Evolutionary conservation across 108 stramenopile genomes (phyloP), one percentile per base, ranked within the genome.

Genomic region (Nitzschia inconspicua): DNA sequence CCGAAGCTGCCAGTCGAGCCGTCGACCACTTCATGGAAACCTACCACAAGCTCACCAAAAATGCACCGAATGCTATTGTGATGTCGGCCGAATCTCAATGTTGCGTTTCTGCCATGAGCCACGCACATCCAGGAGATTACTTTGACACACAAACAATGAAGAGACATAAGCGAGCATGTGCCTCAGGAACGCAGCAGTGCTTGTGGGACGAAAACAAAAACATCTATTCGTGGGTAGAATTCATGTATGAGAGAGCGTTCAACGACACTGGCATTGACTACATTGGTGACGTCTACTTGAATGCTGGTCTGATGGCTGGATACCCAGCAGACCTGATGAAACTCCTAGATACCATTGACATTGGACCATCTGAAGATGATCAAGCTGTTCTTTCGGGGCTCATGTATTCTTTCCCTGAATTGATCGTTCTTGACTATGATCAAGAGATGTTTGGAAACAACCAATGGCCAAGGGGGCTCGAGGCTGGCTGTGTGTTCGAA

Each of bases 361-460:
- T 63, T 40, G 34, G 24, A 48, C 29, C 44, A 8, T 30, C 23
- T 34, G 62, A 63, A 37, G 62, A 63, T 63, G 62, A 63, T 30
- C 62, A 63, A 49, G 62, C 62, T 13, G 62, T 63, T 27, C 32
- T 63, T 18, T 51, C 62, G 5, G 62, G 32, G 11, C 24, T 63
- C 22, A 47, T 47, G 44, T 41, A 47, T 32, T 49, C 39, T 0
- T 51, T 50, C 22, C 49, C 62, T 14, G 37, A 63, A 6, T 24
- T 51, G 49, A 63, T 63, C 49, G 37, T 48, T 9, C 49, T 63
- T 11, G 62, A 63, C 32, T 63, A 63, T 36, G 32, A 63, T 27
- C 62, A 63, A 30, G 30, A 51, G 25, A 44, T 63, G 32, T 51
- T 63, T 51, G 62, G 62, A 26, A 63, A 51, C 37, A 51, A 63